A percentile compares a stretch with the other conserved stretches of the same genome.
Evolutionary conservation across 306 rosid genomes (phyloP).

Genomic region (Adenanthera pavonina): DNA sequence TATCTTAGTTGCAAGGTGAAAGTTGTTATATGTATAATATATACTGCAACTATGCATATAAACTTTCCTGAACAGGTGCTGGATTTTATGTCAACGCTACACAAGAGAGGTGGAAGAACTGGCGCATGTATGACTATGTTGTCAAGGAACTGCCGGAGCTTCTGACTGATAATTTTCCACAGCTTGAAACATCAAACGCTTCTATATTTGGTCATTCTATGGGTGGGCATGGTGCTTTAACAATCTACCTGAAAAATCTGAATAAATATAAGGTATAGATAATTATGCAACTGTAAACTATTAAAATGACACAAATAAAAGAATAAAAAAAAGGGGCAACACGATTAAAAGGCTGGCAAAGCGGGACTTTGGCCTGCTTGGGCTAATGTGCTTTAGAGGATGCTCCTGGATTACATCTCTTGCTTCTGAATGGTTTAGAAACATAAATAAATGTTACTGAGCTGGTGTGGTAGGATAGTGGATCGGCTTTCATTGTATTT

Average conservation of each 20-base stretch:
- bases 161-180: constrained; percentile 72
- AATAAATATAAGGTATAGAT: constrained; percentile 83
- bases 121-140: constrained; percentile 97
- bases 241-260: constrained; percentile 80
- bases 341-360: not conserved
- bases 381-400: not conserved
- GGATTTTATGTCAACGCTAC: constrained; percentile 96
- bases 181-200: constrained; percentile 81
- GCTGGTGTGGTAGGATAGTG: not conserved
- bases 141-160: constrained; percentile 87
- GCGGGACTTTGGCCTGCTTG: not conserved
- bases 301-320: not conserved
- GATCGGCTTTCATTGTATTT: not conserved
- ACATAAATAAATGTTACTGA: not conserved
- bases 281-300: constrained; percentile 24
- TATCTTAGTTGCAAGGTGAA: constrained; percentile 17
- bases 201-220: constrained; percentile 94
- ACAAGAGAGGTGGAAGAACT: constrained; percentile 96
- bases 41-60: not conserved
- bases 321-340: not conserved
- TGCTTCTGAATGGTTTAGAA: not conserved
- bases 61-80: constrained; percentile 67
- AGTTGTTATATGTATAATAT: not conserved
- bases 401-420: not conserved
- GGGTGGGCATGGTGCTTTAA: constrained; percentile 98